Evolutionary conservation across 2,329 filamentous ascomycete genomes (phyloP), one percentile per base, ranked within the genome.

Genomic region (Xylariaceae sp.): DNA sequence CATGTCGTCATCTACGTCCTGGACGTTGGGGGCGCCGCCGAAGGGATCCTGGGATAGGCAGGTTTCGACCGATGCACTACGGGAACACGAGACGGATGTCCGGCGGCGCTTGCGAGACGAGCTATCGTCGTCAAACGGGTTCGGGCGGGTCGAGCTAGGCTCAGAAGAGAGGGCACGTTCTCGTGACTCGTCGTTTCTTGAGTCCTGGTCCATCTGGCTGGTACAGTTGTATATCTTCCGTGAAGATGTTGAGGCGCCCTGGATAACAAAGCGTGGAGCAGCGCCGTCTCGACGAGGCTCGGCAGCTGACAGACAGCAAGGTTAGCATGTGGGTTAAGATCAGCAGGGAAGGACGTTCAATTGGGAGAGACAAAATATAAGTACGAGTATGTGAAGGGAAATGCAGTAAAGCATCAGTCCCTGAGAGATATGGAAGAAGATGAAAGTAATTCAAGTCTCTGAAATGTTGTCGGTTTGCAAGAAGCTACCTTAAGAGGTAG

Each of bases 161-260:
- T 83, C 78, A 62, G 74, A 73, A 54, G 76, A 81, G 62, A 69
- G 67, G 56, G 73, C 71, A 62, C 74, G 73, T 65, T 76, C 73
- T 69, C 65, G 69, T 60, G 66, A 65, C 62, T 75, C 70, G 56
- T 65, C 62, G 49, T 67, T 63, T 55, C 55, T 65, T 56, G 67
- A 65, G 59, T 66, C 62, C 60, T 64, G 68, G 67, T 74, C 72
- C 73, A 76, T 76, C 66, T 67, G 71, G 63, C 59, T 66, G 62
- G 58, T 58, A 59, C 55, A 58, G 55, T 54, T 50, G 54, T 52
- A 54, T 51, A 55, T 54, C n/a, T n/a, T n/a, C n/a, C n/a, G n/a
- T n/a, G 55, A 60, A 55, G 54, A 57, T 56, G 60, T 58, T 6
- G 21, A 11, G 57, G 56, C 66, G 65, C 65, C 69, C 63, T 64